Evolutionary conservation across 768 basidiomycete species (phyloP), one percentile per base, ranked within the genome.

Genomic region (Pulveroboletus sp.): DNA sequence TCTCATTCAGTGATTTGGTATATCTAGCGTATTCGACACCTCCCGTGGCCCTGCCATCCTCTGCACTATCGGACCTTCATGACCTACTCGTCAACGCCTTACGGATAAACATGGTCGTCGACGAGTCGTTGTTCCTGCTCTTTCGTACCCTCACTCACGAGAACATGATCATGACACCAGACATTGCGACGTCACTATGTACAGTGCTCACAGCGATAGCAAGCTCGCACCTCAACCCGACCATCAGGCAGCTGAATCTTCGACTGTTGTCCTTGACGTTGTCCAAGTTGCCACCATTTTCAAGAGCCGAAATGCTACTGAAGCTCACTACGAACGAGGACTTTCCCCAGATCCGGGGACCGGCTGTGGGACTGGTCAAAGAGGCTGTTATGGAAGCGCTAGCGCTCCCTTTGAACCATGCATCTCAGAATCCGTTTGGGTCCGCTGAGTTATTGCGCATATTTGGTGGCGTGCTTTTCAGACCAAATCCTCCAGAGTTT

Each of bases 361-460:
- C 86, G 1, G 78, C 83, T 0, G 73, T 90, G 0, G 82, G 83
- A 0, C 70, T 89, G 2, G 73, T 88, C 1, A 86, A 84, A 61
- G 85, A 89, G 44, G 78, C 80, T 1, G 68, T 83, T 1, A 63
- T 89, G 10, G 77, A 83, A 43, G 78, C 74, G 0, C 64, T 78
- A 2, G 53, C 77, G 8, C 55, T 69, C 10, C 59, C 63, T 6
- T 15, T 55, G 4, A 38, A 45, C 26, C 46, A 36, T 3, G 54
- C 54, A 38, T 36, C 50, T 31, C 57, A 65, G 26, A 76, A 74
- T 35, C 54, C 77, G 1, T 85, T 89, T 48, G 74, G 76, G 0
- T 80, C 83, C 2, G 73, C 78, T 0, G 52, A 73, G 21, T 74
- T 89, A 48, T 56, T 89, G 38, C 74, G 75, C 36, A 70, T 72